Evolutionary conservation across 768 basidiomycete genomes (phyloP).

Genomic region (Russula griseocarnosa): DNA sequence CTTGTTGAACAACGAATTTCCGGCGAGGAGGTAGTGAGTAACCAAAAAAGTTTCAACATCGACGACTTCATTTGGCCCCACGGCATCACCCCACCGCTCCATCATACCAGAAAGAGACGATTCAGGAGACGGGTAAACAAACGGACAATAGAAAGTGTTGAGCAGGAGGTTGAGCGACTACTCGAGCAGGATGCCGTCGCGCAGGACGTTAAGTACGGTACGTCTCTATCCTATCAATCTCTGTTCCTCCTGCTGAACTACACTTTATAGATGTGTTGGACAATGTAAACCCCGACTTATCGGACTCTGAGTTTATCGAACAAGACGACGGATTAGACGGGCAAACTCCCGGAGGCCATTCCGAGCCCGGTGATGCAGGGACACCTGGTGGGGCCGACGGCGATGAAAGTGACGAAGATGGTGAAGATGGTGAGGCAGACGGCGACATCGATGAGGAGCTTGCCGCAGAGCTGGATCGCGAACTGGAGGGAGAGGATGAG

Average conservation of each 20-base stretch:
- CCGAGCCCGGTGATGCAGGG: conserved; percentile 59
- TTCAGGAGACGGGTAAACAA: conserved; percentile 88
- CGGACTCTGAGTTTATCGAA: conserved; percentile 84
- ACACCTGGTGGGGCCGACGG: conserved; percentile 55
- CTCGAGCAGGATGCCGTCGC: conserved; percentile 79
- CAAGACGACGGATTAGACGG: conserved; percentile 57
- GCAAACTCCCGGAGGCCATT: conserved; percentile 63
- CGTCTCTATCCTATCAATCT: not conserved
- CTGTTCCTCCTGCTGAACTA: not conserved
- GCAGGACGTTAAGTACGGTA: conserved; percentile 72
- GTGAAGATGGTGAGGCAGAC: conserved; percentile 53
- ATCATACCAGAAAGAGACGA: conserved; percentile 83
- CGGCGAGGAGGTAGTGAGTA: conserved; percentile 59
- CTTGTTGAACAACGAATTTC: conserved; percentile 75
- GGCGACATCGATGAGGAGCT: conserved; percentile 87
- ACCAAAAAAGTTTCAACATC: conserved; percentile 72
- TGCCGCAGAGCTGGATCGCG: conserved; percentile 82
- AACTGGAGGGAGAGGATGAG: conserved; percentile 63
- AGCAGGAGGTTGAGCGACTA: conserved; percentile 86
- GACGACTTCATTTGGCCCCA: conserved; percentile 98
- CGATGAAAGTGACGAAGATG: conserved; percentile 57
- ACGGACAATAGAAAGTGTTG: conserved; percentile 89
- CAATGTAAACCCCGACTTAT: conserved; percentile 85
- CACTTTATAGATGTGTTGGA: conserved; percentile 65
- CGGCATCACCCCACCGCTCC: conserved; percentile 89